phyloP scores from a whole-genome alignment of 768 basidiomycete species.

The Lactarius hatsudake region DNA sequence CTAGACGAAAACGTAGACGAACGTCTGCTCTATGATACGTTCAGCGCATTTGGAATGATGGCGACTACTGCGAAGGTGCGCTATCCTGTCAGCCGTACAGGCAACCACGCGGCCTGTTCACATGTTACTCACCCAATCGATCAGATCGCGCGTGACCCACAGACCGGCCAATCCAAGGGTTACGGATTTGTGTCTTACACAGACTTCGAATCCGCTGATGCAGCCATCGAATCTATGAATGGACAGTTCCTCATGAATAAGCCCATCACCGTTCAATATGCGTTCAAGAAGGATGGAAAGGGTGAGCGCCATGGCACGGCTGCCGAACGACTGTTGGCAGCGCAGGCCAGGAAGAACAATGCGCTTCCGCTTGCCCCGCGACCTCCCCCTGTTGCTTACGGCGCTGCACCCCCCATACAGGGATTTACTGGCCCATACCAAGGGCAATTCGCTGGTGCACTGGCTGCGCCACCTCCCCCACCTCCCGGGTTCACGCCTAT shows the following conservation, averaged over 20 bases:
- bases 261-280: slow-evolving; percentile 94
- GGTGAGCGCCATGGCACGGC: slow-evolving; percentile 96
- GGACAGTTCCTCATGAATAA: slow-evolving; percentile 98
- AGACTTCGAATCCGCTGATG: slow-evolving; percentile 96
- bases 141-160: slow-evolving; percentile 89
- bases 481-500: slow-evolving; percentile 80
- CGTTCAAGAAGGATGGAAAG: slow-evolving; percentile 99
- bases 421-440: slow-evolving; percentile 77
- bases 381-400: slow-evolving; percentile 73
- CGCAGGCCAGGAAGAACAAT: slow-evolving; percentile 95
- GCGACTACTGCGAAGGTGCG: slow-evolving; percentile 84
- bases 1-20: slow-evolving; percentile 96
- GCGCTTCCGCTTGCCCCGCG: slow-evolving; percentile 76
- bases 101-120: not conserved
- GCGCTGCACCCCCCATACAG: slow-evolving; percentile 60
- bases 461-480: slow-evolving; percentile 64
- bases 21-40: slow-evolving; percentile 88
- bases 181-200: slow-evolving; percentile 98
- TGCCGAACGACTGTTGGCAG: slow-evolving; percentile 93
- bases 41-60: slow-evolving; percentile 92
- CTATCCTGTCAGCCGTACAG: slow-evolving; percentile 21
- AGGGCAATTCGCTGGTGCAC: slow-evolving; percentile 90
- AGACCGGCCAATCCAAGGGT: slow-evolving; percentile 84
- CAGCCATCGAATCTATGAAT: slow-evolving; percentile 96
- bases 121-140: slow-evolving; percentile 13